These are phyloP conservation scores for Fusarium sulawesiense DNA, from an alignment of 2,329 filamentous ascomycete species.

Conservation along the genomic window DNA sequence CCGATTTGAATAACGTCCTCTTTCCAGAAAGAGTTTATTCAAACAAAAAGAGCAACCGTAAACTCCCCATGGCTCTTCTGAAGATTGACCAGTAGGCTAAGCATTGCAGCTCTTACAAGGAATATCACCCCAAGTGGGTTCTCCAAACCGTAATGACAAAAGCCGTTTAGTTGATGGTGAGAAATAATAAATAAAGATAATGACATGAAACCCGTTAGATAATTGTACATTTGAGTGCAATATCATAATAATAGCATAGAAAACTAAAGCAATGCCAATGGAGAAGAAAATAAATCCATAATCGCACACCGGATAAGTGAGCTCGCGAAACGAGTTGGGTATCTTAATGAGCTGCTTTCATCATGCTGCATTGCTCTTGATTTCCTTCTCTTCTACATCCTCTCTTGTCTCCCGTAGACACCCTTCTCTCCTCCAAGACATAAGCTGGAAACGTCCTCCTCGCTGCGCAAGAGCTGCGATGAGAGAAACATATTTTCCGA, in stretches of 20 bases:
- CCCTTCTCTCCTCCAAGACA: conserved; percentile 26
- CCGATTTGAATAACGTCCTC: conserved; percentile 18
- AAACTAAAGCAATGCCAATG: conserved; percentile 37
- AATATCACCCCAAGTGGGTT: conserved; percentile 8
- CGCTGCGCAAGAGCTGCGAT: conserved; percentile 20
- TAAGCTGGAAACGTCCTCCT: conserved; percentile 25
- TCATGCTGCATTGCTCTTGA: conserved; percentile 40
- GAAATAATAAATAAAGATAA: conserved; percentile 30
- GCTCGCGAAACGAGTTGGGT: conserved; percentile 54
- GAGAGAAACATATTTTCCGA: conserved; percentile 32
- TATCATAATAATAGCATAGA: conserved; percentile 32
- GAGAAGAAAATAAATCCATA: conserved; percentile 45
- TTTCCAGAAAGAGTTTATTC: conserved; percentile 11
- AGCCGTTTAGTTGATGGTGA: conserved; percentile 14
- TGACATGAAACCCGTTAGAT: conserved; percentile 32
- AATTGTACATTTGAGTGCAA: conserved; percentile 28
- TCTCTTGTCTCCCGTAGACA: conserved; percentile 17
- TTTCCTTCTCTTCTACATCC: conserved; percentile 35
- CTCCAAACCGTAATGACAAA: neutral
- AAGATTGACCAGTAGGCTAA: neutral
- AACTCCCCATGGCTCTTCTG: neutral
- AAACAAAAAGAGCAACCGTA: conserved; percentile 15
- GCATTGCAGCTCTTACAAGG: conserved; percentile 11
- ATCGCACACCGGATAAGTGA: conserved; percentile 52
- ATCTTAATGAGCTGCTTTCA: conserved; percentile 52